Evolutionary conservation across 192 early-diverging fungal genomes (phyloP).

Genomic region (Oehlia diaphana): DNA sequence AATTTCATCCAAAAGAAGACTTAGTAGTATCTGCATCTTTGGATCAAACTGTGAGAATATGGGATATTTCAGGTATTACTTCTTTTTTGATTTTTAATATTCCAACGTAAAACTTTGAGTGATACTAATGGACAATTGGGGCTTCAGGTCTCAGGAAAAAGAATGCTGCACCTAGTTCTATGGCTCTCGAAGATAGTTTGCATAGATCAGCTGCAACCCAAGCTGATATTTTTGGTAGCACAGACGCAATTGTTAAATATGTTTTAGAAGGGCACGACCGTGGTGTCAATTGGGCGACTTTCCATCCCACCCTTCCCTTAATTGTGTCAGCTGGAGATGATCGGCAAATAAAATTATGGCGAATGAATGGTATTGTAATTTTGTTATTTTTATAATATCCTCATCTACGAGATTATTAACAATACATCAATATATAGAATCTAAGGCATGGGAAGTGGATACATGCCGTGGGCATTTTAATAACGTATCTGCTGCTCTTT

Average conservation of each 20-base stretch:
- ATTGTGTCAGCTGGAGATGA: conserved; percentile 98
- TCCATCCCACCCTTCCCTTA: conserved; percentile 95
- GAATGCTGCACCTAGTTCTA: conserved; percentile 66
- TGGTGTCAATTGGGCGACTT: conserved; percentile 97
- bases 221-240: conserved; percentile 94
- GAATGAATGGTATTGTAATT: conserved; percentile 83
- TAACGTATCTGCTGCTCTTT: conserved; percentile 91
- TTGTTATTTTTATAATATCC: not conserved
- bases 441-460: conserved; percentile 99
- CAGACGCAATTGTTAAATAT: conserved; percentile 96
- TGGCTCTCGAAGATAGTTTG: conserved; percentile 53
- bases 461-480: conserved; percentile 99
- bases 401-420: not conserved
- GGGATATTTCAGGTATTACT: conserved; percentile 93
- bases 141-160: conserved; percentile 74
- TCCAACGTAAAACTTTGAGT: not conserved
- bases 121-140: not conserved
- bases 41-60: conserved; percentile 98
- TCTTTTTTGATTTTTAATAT: conserved; percentile 20
- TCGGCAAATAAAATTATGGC: conserved; percentile 97
- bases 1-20: conserved; percentile 98
- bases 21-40: conserved; percentile 93
- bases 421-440: conserved; percentile 56
- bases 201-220: conserved; percentile 58
- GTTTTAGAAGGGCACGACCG: conserved; percentile 97